These are phyloP conservation scores for Pisolithus microcarpus DNA, from an alignment of 768 basidiomycete genomes.

Conservation along the genomic window DNA sequence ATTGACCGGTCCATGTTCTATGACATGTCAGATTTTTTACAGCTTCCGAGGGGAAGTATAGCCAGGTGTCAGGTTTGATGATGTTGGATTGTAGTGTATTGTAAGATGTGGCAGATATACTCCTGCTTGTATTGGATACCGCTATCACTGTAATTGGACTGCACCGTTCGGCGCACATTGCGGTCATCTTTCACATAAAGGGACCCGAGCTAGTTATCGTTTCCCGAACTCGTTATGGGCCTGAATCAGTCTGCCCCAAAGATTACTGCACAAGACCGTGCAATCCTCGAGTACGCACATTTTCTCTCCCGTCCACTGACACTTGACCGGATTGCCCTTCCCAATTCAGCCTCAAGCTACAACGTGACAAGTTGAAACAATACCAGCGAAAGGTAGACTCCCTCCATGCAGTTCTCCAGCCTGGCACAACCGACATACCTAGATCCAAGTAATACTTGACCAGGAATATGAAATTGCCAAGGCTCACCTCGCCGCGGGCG, in stretches of 20 bases:
- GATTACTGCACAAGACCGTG: slow-evolving; percentile 89
- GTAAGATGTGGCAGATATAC: too few species aligned
- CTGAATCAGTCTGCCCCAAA: slow-evolving; percentile 71
- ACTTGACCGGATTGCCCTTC: slow-evolving; percentile 7
- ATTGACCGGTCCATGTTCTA: too few species aligned
- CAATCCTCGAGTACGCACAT: slow-evolving; percentile 80
- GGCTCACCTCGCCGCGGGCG: slow-evolving; percentile 68
- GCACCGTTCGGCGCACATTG: too few species aligned
- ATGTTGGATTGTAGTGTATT: too few species aligned
- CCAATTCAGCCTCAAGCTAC: slow-evolving; percentile 75
- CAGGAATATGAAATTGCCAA: slow-evolving; percentile 88
- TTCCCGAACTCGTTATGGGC: slow-evolving; percentile 43
- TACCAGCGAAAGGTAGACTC: slow-evolving; percentile 83
- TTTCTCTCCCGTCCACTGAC: slow-evolving; percentile 12
- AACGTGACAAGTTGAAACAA: slow-evolving; percentile 90
- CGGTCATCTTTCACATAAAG: too few species aligned
- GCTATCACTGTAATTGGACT: too few species aligned
- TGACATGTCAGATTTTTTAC: too few species aligned
- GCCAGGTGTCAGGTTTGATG: too few species aligned
- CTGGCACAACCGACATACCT: background rate
- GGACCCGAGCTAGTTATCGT: background rate
- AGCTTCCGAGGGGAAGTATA: too few species aligned
- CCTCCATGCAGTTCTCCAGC: background rate
- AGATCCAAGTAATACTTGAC: slow-evolving; percentile 85
- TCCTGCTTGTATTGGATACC: too few species aligned